Evolutionary conservation across 2,329 filamentous ascomycete species (phyloP).

Genomic region (Lasiodiplodia gonubiensis): DNA sequence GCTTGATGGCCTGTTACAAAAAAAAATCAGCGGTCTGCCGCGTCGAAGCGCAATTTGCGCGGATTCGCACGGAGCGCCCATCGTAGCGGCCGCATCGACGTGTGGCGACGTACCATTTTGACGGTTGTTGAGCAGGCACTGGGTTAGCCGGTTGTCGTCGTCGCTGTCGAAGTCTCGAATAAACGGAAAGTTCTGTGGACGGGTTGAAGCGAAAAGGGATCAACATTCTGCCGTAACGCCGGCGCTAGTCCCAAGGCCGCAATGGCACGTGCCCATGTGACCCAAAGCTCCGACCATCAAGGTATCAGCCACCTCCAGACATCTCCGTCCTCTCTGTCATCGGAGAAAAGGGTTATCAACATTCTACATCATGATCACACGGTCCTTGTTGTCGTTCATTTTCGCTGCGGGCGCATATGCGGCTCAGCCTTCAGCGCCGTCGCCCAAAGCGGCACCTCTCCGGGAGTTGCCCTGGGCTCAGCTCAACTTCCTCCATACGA

Average conservation of each 20-base stretch:
- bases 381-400: conserved; percentile 10
- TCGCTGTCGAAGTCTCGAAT: conserved; percentile 25
- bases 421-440: conserved; percentile 80
- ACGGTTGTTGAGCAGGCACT: conserved; percentile 25
- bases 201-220: conserved; percentile 23
- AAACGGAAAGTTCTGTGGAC: conserved; percentile 26
- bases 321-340: conserved; percentile 18
- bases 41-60: conserved; percentile 1
- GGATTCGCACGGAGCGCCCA: not conserved
- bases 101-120: conserved; percentile 26
- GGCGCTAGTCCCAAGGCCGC: conserved; percentile 17
- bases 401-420: conserved; percentile 39
- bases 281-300: conserved; percentile 15
- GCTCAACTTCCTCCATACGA: conserved; percentile 93
- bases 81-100: too few relatives aligned
- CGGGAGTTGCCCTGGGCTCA: conserved; percentile 89
- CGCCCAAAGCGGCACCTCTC: conserved; percentile 79
- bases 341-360: not conserved
- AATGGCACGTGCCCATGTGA: conserved; percentile 2
- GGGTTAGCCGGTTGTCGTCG: conserved; percentile 28
- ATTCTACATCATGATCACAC: conserved; percentile 11
- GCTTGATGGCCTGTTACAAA: conserved; percentile 81
- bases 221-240: not conserved
- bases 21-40: conserved; percentile 9
- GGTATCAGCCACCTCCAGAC: conserved; percentile 8